Evolutionary conservation across 2,329 filamentous ascomycete species (phyloP).

Genomic region (Juglanconis juglandina): DNA sequence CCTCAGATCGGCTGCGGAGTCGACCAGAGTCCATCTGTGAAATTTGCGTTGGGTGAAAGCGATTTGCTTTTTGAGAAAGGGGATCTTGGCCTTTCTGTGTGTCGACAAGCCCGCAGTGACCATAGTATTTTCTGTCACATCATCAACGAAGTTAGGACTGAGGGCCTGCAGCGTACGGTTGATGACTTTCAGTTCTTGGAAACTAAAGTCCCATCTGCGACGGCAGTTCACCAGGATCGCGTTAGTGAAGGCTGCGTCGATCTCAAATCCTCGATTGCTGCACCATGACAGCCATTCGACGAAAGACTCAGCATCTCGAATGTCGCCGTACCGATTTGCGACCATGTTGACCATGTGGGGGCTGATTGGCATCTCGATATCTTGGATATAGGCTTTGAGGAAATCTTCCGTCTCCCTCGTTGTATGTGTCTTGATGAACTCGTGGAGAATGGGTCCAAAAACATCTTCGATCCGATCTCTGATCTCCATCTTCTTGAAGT

Average conservation of each 20-base stretch:
- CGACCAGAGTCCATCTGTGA: background rate
- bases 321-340: conserved; percentile 39
- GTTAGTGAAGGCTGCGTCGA: conserved; percentile 37
- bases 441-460: conserved; percentile 37
- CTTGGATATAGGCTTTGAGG: conserved; percentile 32
- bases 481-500: conserved; percentile 29
- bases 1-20: conserved; percentile 6
- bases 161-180: conserved; percentile 32
- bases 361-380: conserved; percentile 34
- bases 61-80: conserved; percentile 7
- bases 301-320: conserved; percentile 36
- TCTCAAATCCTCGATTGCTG: conserved; percentile 30
- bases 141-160: conserved; percentile 31
- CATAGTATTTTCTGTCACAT: conserved; percentile 33
- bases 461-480: conserved; percentile 25
- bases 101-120: conserved; percentile 2
- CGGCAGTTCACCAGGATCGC: conserved; percentile 37
- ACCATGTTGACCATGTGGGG: conserved; percentile 38
- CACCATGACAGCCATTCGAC: conserved; percentile 40
- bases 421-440: conserved; percentile 36
- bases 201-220: conserved; percentile 35
- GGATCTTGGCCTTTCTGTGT: background rate
- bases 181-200: conserved; percentile 32
- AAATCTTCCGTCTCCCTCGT: conserved; percentile 39
- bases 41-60: conserved; percentile 4